A percentile compares a stretch with the other conserved stretches of the same genome.
Conservation (phyloP, 306 rosid species). For the Dicorynia guianensis region DNA sequence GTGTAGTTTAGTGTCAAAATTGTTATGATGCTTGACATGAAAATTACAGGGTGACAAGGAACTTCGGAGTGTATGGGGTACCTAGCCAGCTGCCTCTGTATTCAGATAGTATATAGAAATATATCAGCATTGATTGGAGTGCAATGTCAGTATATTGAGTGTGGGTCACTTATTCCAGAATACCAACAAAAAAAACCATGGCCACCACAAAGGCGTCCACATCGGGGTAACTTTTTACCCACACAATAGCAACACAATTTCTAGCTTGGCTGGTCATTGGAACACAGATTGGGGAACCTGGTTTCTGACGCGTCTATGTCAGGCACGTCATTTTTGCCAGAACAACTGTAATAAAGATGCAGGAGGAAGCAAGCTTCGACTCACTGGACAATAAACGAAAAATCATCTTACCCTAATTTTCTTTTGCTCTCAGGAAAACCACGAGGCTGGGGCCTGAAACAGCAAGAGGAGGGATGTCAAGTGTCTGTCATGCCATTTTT, state of each 20-base stretch:
- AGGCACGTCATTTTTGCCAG: slow-evolving; percentile 36
- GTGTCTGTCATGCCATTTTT: not conserved
- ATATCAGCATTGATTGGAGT: slow-evolving; percentile 8
- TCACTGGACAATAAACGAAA: not conserved
- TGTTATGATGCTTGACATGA: no score
- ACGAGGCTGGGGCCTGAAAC: no score
- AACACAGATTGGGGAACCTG: not conserved
- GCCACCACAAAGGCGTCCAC: slow-evolving; percentile 9
- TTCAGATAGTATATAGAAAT: not conserved
- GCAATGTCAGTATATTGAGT: not conserved
- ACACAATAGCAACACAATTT: not conserved
- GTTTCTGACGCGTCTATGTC: slow-evolving; percentile 39
- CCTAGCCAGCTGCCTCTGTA: not conserved
- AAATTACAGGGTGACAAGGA: not conserved
- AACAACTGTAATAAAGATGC: not conserved
- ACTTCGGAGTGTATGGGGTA: not conserved
- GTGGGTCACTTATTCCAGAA: slow-evolving; percentile 44
- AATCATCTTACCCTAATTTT: no score
- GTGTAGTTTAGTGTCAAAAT: no score
- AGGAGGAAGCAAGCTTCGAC: slow-evolving; percentile 1
- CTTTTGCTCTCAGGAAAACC: no score
- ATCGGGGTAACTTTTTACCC: not conserved
- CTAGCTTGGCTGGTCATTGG: not conserved
- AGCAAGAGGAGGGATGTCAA: no score
- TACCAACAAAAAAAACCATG: slow-evolving; percentile 22